Base-by-base conservation (phyloP, 2,329 filamentous ascomycete genomes). In the Hymenotorrendiella dingleyae region DNA sequence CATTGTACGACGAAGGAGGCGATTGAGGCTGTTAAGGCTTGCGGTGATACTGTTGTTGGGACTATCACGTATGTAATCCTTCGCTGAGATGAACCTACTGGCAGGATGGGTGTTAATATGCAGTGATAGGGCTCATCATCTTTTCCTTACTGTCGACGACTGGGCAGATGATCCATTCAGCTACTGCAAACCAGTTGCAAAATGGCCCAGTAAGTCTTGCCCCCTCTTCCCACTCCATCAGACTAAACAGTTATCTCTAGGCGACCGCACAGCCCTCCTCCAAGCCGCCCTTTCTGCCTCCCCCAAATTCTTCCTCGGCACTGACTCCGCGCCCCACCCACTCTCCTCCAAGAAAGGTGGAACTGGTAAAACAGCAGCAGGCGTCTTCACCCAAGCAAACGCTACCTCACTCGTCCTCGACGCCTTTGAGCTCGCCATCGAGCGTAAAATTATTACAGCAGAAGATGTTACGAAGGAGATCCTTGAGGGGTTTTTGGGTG, bases 1-100 rank as follows among this genome's bases (percentile, higher is more conserved):
- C 90, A 96, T 67, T 94, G 87, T 71, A 90, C 88, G 9, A 94
- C 88, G 1, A 81, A 80, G 1, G 86, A 84, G 1, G 90, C 89
- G 0, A 71, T 95, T 4, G 78, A 84, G 49, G 82, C 87, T 1
- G 90, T 96, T 26, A 74, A 76, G 51, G 70, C 76, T 11, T 94
- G 88, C 58, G 87, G 88, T 0, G 76, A 82, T 14, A 85, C 77
- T 3, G 91, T 96, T 19, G 83, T 76, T 0, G 73, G 71, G 67
- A 65, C 54, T 3, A 58, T 55, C 38, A 54, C 55, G 30, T 46
- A 33, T 16, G 43, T 29, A 37, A 10, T 5, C 14, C 14, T 16
- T 21, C 33, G 8, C n/a, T 19, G 8, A 16, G 17, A 34, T 16
- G 6, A n/a, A n/a, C n/a, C n/a, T n/a, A n/a, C n/a, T n/a, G n/a